A percentile compares a stretch with the other conserved stretches of the same genome.
Conservation (phyloP, 208 protist genomes). For the Trypanosoma cruzi region DNA sequence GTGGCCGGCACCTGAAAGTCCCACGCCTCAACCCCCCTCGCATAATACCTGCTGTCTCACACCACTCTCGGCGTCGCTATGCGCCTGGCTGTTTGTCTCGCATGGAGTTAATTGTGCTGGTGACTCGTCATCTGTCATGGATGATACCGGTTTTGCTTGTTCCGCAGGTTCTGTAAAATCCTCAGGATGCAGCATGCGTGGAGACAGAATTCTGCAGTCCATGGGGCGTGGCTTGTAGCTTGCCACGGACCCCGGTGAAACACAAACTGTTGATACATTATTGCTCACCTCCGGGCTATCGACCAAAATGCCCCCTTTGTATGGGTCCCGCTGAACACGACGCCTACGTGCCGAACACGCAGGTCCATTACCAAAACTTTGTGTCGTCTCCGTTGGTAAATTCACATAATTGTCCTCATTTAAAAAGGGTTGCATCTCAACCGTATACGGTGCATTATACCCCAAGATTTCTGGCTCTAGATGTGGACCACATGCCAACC, state of each 20-base stretch:
- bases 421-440: neutral
- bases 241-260: neutral
- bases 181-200: neutral
- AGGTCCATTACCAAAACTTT: neutral
- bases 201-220: neutral
- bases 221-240: neutral
- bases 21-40: neutral
- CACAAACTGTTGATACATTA: neutral
- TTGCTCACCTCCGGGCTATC: neutral
- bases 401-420: neutral
- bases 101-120: neutral
- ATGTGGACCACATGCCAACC: neutral
- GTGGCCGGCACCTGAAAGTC: neutral
- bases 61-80: neutral
- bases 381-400: neutral
- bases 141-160: neutral
- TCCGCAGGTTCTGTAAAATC: neutral
- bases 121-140: neutral
- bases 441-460: neutral
- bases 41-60: neutral
- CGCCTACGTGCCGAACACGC: neutral
- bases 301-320: conserved; percentile 15
- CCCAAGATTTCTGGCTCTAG: neutral
- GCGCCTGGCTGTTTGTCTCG: neutral
- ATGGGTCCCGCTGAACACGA: conserved; percentile 13